These are phyloP conservation scores for Chiua virens DNA, from an alignment of 768 basidiomycete species.

Conservation along the genomic window DNA sequence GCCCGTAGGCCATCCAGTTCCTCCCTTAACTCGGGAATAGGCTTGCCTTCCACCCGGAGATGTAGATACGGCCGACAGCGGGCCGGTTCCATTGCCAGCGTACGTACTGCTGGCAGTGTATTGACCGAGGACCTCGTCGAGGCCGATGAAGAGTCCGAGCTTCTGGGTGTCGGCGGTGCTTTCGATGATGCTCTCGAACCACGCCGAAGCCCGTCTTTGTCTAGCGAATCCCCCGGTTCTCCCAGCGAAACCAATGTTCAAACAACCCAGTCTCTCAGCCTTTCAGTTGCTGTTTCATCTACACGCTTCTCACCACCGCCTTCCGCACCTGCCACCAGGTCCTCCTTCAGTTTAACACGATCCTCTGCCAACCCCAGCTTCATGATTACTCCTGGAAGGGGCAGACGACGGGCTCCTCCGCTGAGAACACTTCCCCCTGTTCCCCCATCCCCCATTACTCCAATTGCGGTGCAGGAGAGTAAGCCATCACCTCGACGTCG, in stretches of 20 bases:
- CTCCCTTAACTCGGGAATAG: conserved; percentile 61
- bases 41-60: conserved; percentile 67
- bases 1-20: conserved; percentile 72
- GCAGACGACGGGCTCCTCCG: conserved; percentile 60
- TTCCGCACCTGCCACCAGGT: conserved; percentile 59
- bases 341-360: conserved; percentile 45
- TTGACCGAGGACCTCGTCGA: conserved; percentile 81
- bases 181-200: conserved; percentile 45
- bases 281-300: conserved; percentile 5
- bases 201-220: conserved; percentile 35
- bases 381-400: conserved; percentile 45
- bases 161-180: conserved; percentile 67
- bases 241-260: conserved; percentile 31
- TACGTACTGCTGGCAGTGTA: conserved; percentile 62
- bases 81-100: conserved; percentile 73
- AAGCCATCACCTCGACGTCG: conserved; percentile 35
- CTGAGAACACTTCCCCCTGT: conserved; percentile 67
- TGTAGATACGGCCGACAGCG: conserved; percentile 70
- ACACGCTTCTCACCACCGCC: conserved; percentile 35
- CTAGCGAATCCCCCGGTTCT: conserved; percentile 36
- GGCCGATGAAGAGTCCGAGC: conserved; percentile 74
- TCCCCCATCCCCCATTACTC: conserved; percentile 66
- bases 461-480: conserved; percentile 41
- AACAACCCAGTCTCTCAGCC: conserved; percentile 23
- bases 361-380: conserved; percentile 57